A percentile compares a stretch with the other conserved stretches of the same genome.
These are phyloP conservation scores for Agrostemma githago DNA, from an alignment of 148 eudicot genomes.

Conservation along the genomic window DNA sequence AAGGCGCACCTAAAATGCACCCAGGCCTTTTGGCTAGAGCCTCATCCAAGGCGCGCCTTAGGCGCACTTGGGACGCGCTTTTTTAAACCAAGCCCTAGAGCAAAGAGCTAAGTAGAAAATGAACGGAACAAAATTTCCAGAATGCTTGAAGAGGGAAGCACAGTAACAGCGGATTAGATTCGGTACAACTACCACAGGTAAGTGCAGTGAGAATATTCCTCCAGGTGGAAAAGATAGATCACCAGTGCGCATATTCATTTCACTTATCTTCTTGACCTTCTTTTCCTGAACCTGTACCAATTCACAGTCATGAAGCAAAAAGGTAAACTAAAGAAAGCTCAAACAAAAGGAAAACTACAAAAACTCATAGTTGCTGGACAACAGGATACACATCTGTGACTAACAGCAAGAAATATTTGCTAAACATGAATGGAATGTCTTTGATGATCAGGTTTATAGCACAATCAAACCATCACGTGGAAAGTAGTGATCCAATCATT, in stretches of 20 bases:
- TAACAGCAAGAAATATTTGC: not conserved
- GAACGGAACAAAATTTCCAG: not conserved
- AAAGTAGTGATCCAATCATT: not conserved
- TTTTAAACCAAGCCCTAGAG: no score
- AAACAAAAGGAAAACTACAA: not conserved
- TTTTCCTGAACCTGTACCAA: conserved; percentile 67
- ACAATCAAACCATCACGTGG: conserved; percentile 7
- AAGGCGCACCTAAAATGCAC: no score
- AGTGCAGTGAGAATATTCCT: conserved; percentile 49
- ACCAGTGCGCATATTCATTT: conserved; percentile 52
- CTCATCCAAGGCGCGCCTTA: no score
- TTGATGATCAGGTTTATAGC: not conserved
- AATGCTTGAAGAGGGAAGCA: not conserved
- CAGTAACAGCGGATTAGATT: conserved; percentile 13
- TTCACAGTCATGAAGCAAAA: conserved; percentile 12
- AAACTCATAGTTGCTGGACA: not conserved
- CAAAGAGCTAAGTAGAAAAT: not conserved
- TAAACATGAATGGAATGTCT: not conserved
- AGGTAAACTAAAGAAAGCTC: conserved; percentile 15
- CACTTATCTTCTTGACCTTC: conserved; percentile 65
- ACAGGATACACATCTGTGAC: not conserved
- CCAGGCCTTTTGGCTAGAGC: no score
- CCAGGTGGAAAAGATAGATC: conserved; percentile 38
- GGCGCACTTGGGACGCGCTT: no score
- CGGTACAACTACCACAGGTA: conserved; percentile 72